These are phyloP conservation scores for Geotrichum carabidarum DNA, from an alignment of 1,139 yeast species.

Conservation along the genomic window DNA sequence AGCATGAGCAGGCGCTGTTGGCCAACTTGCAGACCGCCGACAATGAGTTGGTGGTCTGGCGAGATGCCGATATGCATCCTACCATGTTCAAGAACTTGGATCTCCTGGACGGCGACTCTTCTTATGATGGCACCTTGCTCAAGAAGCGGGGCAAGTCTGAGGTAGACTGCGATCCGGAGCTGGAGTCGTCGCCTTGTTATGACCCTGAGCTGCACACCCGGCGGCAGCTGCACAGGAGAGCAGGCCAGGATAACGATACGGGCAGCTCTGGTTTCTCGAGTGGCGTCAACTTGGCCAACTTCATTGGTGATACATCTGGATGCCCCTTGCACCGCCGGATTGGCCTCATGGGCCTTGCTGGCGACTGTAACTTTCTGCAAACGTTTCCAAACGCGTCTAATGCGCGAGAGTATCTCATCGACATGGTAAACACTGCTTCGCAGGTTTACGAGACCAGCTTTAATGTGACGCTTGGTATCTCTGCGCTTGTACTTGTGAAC, in stretches of 20 bases:
- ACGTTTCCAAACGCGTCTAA: slow-evolving; percentile 32
- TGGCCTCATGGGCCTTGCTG: slow-evolving; percentile 40
- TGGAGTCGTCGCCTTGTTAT: background rate
- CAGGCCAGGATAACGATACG: slow-evolving; percentile 25
- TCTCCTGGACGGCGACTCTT: slow-evolving; percentile 9
- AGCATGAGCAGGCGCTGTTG: slow-evolving; percentile 23
- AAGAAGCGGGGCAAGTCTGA: slow-evolving; percentile 16
- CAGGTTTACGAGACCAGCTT: slow-evolving; percentile 37
- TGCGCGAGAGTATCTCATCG: slow-evolving; percentile 35
- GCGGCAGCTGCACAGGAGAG: slow-evolving; percentile 6
- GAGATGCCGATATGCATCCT: slow-evolving; percentile 32
- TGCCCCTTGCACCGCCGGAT: slow-evolving; percentile 36
- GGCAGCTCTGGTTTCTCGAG: slow-evolving; percentile 31
- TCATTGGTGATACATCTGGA: slow-evolving; percentile 37
- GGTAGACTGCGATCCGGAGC: background rate
- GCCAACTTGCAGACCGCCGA: slow-evolving; percentile 7
- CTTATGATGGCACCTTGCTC: slow-evolving; percentile 7
- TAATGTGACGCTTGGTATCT: slow-evolving; percentile 38
- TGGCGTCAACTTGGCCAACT: slow-evolving; percentile 30
- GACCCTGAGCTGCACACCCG: background rate
- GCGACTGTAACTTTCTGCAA: slow-evolving; percentile 38
- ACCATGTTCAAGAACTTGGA: slow-evolving; percentile 14
- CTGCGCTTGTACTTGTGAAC: slow-evolving; percentile 24
- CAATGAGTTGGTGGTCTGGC: slow-evolving; percentile 31
- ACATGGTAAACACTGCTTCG: slow-evolving; percentile 38